Percentiles rank a stretch among this genome's conserved stretches.
Conservation (phyloP, 2,329 filamentous ascomycete species). For the Colletotrichum karsti region DNA sequence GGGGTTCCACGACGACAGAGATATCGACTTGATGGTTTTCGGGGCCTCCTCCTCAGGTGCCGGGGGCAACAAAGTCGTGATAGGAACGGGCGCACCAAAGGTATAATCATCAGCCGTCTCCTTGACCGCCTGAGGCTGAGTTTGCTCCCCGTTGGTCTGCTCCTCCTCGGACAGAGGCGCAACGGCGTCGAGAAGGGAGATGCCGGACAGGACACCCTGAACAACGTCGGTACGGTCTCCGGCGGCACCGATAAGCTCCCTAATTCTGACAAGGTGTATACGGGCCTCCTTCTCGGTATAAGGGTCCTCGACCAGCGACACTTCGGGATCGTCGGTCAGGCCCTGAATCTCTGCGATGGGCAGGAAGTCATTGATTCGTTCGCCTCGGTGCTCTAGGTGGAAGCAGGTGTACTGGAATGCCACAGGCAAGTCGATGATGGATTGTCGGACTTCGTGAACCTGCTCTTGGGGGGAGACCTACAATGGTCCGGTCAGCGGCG, state of each 20-base stretch:
- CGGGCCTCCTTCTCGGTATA: slow-evolving; percentile 99
- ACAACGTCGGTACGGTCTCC: slow-evolving; percentile 88
- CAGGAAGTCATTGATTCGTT: slow-evolving; percentile 94
- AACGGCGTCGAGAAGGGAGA: slow-evolving; percentile 87
- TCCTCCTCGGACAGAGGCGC: slow-evolving; percentile 51
- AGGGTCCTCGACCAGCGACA: slow-evolving; percentile 88
- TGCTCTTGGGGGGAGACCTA: slow-evolving; percentile 94
- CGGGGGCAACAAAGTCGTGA: slow-evolving; percentile 77
- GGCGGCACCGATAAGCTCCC: slow-evolving; percentile 92
- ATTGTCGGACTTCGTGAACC: slow-evolving; percentile 95
- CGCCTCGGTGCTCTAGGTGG: slow-evolving; percentile 90
- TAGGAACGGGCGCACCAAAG: slow-evolving; percentile 73
- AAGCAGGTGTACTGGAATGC: slow-evolving; percentile 99
- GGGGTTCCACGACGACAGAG: slow-evolving; percentile 95
- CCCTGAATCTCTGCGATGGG: slow-evolving; percentile 89
- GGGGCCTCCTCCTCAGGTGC: slow-evolving; percentile 71
- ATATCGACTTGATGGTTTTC: slow-evolving; percentile 90
- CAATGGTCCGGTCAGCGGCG: slow-evolving; percentile 12
- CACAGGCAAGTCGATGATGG: slow-evolving; percentile 90
- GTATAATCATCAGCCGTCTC: slow-evolving; percentile 74
- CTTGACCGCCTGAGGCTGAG: slow-evolving; percentile 27
- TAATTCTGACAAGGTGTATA: slow-evolving; percentile 89
- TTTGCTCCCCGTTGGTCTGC: slow-evolving; percentile 53
- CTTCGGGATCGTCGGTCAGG: slow-evolving; percentile 78
- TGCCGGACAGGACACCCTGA: slow-evolving; percentile 84